phyloP scores from a whole-genome alignment of 2,329 filamentous ascomycete genomes.

The Mollisiaceae sp. region DNA sequence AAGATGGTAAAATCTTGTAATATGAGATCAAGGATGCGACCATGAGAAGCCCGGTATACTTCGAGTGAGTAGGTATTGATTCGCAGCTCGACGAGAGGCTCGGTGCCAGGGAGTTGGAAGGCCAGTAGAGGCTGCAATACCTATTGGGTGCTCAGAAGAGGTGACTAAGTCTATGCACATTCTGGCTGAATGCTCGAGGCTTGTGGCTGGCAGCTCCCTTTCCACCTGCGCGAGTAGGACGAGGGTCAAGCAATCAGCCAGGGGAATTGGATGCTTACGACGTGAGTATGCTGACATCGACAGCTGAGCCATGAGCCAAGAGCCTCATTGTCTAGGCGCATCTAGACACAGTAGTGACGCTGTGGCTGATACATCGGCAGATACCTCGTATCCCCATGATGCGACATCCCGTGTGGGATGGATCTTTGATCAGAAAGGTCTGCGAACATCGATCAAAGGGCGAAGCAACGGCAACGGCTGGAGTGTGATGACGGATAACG shows the following conservation, averaged over 20 bases:
- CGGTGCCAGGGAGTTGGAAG: too few species aligned
- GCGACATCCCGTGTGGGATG: not conserved
- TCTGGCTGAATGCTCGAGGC: not conserved
- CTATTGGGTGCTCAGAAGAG: not conserved
- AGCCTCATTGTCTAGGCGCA: not conserved
- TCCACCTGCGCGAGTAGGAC: not conserved
- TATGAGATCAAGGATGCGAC: too few species aligned
- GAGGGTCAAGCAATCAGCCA: slow-evolving; percentile 1
- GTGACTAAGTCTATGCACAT: not conserved
- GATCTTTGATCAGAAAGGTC: not conserved
- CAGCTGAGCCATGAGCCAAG: not conserved
- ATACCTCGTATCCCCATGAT: not conserved
- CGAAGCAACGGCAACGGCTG: not conserved
- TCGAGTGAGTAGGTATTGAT: too few species aligned
- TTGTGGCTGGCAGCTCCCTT: too few species aligned
- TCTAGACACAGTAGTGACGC: not conserved
- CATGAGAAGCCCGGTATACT: too few species aligned
- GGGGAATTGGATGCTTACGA: not conserved
- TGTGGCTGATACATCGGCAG: not conserved
- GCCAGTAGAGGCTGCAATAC: too few species aligned
- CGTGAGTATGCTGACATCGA: not conserved
- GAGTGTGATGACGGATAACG: not conserved
- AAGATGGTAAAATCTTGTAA: too few species aligned
- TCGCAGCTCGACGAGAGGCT: too few species aligned
- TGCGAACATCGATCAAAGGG: not conserved